Evolutionary conservation across 2,329 filamentous ascomycete species (phyloP).

Genomic region (Colletotrichum abscissum): DNA sequence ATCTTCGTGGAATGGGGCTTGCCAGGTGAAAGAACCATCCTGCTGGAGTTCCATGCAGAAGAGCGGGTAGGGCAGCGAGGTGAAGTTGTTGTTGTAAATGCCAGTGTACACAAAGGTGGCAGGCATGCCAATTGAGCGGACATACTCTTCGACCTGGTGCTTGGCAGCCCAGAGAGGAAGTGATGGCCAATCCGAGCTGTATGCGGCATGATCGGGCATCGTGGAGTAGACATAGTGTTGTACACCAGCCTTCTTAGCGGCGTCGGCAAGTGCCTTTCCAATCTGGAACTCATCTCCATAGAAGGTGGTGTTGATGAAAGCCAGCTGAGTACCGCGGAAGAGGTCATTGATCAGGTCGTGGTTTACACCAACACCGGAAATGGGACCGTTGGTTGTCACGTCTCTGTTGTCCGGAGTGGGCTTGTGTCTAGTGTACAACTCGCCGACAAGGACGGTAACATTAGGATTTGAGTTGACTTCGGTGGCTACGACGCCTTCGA

Average conservation of each 20-base stretch:
- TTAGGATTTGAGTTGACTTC: constrained; percentile 87
- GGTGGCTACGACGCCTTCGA: constrained; percentile 87
- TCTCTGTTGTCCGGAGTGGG: constrained; percentile 63
- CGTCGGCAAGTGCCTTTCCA: constrained; percentile 88
- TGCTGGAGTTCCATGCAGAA: constrained; percentile 93
- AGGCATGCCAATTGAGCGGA: constrained; percentile 83
- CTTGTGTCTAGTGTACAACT: constrained; percentile 68
- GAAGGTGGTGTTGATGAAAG: constrained; percentile 98
- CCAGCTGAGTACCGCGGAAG: constrained; percentile 86
- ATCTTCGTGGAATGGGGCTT: constrained; percentile 91
- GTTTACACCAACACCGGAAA: constrained; percentile 75
- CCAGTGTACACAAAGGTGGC: constrained; percentile 96
- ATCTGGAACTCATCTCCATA: constrained; percentile 95
- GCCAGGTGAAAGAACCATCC: constrained; percentile 91
- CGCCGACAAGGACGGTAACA: constrained; percentile 72
- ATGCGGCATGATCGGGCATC: constrained; percentile 93
- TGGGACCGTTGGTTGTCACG: constrained; percentile 76
- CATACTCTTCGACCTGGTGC: constrained; percentile 91
- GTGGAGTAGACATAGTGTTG: constrained; percentile 96
- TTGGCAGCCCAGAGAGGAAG: constrained; percentile 93
- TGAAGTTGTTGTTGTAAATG: constrained; percentile 99
- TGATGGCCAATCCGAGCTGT: constrained; percentile 81
- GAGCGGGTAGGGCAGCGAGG: constrained; percentile 88
- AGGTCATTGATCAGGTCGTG: constrained; percentile 78
- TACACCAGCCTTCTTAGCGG: constrained; percentile 84